These are phyloP conservation scores for Linnemannia exigua DNA, from an alignment of 192 early-diverging fungal genomes.

Conservation along the genomic window DNA sequence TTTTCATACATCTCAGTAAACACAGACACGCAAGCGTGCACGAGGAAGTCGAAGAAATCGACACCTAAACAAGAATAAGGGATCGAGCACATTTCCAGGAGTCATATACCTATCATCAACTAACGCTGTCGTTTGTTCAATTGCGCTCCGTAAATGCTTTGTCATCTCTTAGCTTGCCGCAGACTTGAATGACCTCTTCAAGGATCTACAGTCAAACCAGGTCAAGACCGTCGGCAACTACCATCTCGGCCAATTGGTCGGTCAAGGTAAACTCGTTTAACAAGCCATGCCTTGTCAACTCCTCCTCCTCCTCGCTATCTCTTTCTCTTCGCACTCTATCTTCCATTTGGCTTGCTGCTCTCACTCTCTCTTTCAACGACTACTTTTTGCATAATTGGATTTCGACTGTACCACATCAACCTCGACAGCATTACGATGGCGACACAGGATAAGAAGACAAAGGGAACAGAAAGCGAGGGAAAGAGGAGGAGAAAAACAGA, in stretches of 20 bases:
- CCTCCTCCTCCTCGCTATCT: not conserved
- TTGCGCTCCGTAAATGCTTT: no score
- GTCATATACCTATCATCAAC: not conserved
- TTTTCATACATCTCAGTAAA: not conserved
- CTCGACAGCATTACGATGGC: not conserved
- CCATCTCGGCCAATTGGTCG: conserved; percentile 66
- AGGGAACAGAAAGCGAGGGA: conserved; percentile 4
- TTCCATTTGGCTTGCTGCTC: not conserved
- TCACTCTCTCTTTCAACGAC: not conserved
- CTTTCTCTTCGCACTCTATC: not conserved
- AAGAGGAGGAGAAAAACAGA: not conserved
- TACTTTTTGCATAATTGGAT: conserved; percentile 1
- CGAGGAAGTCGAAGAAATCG: not conserved
- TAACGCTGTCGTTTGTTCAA: not conserved
- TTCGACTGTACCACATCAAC: not conserved
- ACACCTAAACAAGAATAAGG: not conserved
- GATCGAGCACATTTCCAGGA: not conserved
- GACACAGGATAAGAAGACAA: not conserved
- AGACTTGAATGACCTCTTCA: conserved; percentile 72
- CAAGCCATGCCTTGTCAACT: not conserved
- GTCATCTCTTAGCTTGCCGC: conserved; percentile 63
- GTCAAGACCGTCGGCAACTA: conserved; percentile 70
- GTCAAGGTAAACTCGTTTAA: conserved; percentile 58
- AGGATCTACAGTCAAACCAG: conserved; percentile 68
- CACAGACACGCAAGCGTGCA: not conserved